A percentile compares a stretch with the other conserved stretches of the same genome.
phyloP scores from a whole-genome alignment of 2,329 filamentous ascomycete genomes.

The Stachybotrys chlorohalonatus region DNA sequence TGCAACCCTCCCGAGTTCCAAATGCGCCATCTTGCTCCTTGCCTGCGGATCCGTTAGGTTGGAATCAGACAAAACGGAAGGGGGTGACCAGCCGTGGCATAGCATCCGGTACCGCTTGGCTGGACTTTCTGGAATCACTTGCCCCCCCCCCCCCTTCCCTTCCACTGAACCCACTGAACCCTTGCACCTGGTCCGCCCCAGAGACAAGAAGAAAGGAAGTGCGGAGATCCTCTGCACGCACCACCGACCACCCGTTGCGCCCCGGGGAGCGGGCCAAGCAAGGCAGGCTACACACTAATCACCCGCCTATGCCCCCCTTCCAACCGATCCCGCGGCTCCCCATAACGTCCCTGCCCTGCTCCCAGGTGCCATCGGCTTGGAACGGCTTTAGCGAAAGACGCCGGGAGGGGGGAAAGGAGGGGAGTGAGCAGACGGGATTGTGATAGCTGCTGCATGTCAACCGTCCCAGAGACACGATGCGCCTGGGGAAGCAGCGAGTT shows the following conservation, averaged over 20 bases:
- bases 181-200: too few species aligned
- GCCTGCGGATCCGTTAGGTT: background rate
- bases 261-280: too few species aligned
- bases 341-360: background rate
- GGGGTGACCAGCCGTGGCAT: background rate
- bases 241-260: background rate
- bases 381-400: background rate
- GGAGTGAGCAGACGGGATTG: background rate
- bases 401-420: too few species aligned
- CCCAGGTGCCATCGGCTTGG: background rate
- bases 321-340: too few species aligned
- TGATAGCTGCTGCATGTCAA: background rate
- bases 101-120: too few species aligned
- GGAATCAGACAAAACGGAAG: background rate
- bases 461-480: background rate
- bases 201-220: too few species aligned
- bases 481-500: background rate
- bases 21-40: background rate
- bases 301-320: too few species aligned
- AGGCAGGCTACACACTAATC: too few species aligned
- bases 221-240: background rate
- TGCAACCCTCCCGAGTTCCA: background rate
- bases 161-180: background rate
- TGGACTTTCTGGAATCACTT: background rate
- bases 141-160: too few species aligned